Evolutionary conservation across 495 filamentous ascomycete genomes (phyloP).

Genomic region (Lichenothelia convexa): DNA sequence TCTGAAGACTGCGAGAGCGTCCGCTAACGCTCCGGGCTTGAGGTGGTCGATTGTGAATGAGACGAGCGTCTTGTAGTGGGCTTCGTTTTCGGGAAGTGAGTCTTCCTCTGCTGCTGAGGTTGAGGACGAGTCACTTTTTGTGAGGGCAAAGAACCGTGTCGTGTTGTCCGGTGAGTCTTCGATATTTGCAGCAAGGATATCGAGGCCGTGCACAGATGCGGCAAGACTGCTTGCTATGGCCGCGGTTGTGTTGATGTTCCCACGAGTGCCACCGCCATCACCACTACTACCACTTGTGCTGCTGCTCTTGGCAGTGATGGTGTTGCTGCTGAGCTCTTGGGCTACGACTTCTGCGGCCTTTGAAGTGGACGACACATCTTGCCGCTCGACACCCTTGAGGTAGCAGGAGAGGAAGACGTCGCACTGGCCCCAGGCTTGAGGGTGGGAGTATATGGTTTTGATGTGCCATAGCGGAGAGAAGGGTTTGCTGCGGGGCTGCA

Average conservation of each 20-base stretch:
- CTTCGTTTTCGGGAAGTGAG: conserved; percentile 7
- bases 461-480: conserved; percentile 31
- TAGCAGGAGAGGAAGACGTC: conserved; percentile 46
- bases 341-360: conserved; percentile 61
- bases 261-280: too few species aligned
- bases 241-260: too few species aligned
- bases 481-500: conserved; percentile 18
- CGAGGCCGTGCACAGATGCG: conserved; percentile 44
- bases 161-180: conserved; percentile 73
- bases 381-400: conserved; percentile 50
- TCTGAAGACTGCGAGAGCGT: conserved; percentile 63
- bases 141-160: conserved; percentile 71
- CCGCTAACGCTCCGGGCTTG: conserved; percentile 61
- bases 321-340: conserved; percentile 35
- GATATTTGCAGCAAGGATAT: conserved; percentile 52
- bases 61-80: conserved; percentile 46
- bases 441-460: conserved; percentile 52
- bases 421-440: conserved; percentile 89
- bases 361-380: conserved; percentile 76
- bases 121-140: conserved; percentile 20
- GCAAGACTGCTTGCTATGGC: conserved; percentile 65
- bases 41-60: conserved; percentile 66
- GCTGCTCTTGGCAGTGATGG: too few species aligned
- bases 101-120: neutral
- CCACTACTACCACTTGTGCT: too few species aligned